phyloP scores from a whole-genome alignment of 768 basidiomycete species.

The Neoboletus magnificus region DNA sequence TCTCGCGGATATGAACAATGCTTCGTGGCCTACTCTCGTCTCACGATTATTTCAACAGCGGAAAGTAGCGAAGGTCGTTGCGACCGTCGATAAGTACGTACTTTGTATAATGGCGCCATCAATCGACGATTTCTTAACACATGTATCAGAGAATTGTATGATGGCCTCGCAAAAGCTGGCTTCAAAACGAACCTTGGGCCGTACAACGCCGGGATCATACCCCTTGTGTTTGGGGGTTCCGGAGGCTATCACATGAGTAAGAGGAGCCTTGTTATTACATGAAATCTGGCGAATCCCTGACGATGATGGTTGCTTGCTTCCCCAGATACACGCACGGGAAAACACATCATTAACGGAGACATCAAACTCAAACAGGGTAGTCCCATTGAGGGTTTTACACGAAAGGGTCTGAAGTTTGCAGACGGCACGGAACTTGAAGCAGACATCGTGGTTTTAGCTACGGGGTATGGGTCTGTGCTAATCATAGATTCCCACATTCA shows the following conservation, averaged over 20 bases:
- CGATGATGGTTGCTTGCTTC: neutral
- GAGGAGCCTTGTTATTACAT: conserved; percentile 3
- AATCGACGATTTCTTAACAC: neutral
- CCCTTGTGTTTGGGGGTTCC: conserved; percentile 21
- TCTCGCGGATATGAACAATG: neutral
- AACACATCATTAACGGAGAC: conserved; percentile 40
- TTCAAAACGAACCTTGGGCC: conserved; percentile 31
- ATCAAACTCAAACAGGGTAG: conserved; percentile 44
- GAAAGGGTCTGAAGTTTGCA: conserved; percentile 14
- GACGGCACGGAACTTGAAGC: conserved; percentile 24
- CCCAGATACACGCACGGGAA: conserved; percentile 32
- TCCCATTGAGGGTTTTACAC: conserved; percentile 22
- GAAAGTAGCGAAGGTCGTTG: conserved; percentile 1
- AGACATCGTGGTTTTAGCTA: conserved; percentile 24
- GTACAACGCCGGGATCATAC: conserved; percentile 31
- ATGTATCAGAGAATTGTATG: conserved; percentile 27
- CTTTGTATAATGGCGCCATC: neutral
- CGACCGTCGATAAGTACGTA: neutral
- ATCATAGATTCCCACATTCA: no score
- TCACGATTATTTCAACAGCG: conserved; percentile 3
- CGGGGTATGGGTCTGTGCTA: neutral
- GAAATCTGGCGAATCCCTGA: neutral
- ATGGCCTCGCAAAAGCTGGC: conserved; percentile 32
- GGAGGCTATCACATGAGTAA: conserved; percentile 32
- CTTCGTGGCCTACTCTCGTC: conserved; percentile 2